Percentiles rank a stretch among this genome's conserved stretches.
Conservation (phyloP, 2,329 filamentous ascomycete species). For the Alternaria sp. region DNA sequence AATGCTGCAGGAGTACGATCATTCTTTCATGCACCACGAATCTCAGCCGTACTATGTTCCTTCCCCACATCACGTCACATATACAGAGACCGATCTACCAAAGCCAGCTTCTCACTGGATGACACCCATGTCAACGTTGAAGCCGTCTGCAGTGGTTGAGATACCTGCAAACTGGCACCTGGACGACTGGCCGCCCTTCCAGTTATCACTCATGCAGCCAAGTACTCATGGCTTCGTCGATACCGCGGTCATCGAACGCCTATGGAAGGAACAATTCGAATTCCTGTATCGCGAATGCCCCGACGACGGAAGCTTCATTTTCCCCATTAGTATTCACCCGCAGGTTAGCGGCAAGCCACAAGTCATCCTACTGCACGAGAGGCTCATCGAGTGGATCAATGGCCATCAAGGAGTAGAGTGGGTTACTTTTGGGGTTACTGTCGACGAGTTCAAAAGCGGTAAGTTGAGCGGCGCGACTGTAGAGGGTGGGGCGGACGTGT, state of each 20-base stretch:
- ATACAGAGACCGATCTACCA: slow-evolving; percentile 41
- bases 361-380: slow-evolving; percentile 58
- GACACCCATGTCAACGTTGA: slow-evolving; percentile 48
- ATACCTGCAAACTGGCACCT: slow-evolving; percentile 61
- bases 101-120: slow-evolving; percentile 51
- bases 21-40: slow-evolving; percentile 61
- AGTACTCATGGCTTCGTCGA: slow-evolving; percentile 63
- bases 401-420: slow-evolving; percentile 57
- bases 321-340: slow-evolving; percentile 59
- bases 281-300: slow-evolving; percentile 55
- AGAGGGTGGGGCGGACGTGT: slow-evolving; percentile 42
- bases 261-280: slow-evolving; percentile 60
- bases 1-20: slow-evolving; percentile 58
- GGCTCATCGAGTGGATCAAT: slow-evolving; percentile 58
- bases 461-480: slow-evolving; percentile 44
- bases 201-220: slow-evolving; percentile 57
- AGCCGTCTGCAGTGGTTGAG: slow-evolving; percentile 52
- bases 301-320: slow-evolving; percentile 56
- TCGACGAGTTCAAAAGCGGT: slow-evolving; percentile 49
- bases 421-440: slow-evolving; percentile 50
- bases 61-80: slow-evolving; percentile 55
- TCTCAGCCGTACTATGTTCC: slow-evolving; percentile 53
- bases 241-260: slow-evolving; percentile 51
- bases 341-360: slow-evolving; percentile 60
- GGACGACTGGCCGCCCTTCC: slow-evolving; percentile 59